Conservation (phyloP, 208 protist species). For the Trypanosoma boissoni region DNA sequence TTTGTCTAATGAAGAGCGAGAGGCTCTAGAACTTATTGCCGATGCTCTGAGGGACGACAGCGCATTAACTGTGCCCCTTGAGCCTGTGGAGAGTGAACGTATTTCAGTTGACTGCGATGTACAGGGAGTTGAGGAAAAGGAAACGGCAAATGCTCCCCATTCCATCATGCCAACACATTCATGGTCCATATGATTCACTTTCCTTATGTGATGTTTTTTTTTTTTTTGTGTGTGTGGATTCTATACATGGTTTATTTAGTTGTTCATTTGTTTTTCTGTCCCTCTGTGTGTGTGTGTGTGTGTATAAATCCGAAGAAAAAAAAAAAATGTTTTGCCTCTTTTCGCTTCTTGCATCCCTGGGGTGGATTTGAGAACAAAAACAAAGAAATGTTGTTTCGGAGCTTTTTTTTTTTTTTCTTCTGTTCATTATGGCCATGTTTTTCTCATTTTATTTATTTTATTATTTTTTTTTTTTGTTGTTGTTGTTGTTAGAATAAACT, state of each 20-base stretch:
- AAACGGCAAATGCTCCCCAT: no score
- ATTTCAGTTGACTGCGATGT: no score
- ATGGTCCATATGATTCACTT: no score
- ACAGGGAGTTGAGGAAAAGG: no score
- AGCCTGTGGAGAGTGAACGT: constrained; percentile 2
- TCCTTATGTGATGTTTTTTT: no score
- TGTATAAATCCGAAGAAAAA: not conserved
- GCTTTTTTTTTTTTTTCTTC: constrained; percentile 2
- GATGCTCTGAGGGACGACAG: constrained; percentile 20
- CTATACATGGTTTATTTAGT: not conserved
- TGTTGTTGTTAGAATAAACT: constrained; percentile 8
- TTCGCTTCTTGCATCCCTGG: not conserved
- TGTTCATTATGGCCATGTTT: no score
- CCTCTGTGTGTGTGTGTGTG: not conserved
- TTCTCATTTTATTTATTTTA: constrained; percentile 12
- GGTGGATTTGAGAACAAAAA: not conserved
- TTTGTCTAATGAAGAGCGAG: constrained; percentile 27
- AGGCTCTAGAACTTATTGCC: constrained; percentile 21
- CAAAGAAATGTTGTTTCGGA: not conserved
- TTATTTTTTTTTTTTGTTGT: constrained; percentile 11
- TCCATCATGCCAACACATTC: no score
- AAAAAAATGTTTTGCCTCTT: not conserved
- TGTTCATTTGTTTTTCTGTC: constrained; percentile 10
- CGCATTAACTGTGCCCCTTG: constrained; percentile 23
- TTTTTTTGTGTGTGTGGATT: not conserved